Conservation (phyloP, 2,329 filamentous ascomycete species). For the Stenocarpella maydis region DNA sequence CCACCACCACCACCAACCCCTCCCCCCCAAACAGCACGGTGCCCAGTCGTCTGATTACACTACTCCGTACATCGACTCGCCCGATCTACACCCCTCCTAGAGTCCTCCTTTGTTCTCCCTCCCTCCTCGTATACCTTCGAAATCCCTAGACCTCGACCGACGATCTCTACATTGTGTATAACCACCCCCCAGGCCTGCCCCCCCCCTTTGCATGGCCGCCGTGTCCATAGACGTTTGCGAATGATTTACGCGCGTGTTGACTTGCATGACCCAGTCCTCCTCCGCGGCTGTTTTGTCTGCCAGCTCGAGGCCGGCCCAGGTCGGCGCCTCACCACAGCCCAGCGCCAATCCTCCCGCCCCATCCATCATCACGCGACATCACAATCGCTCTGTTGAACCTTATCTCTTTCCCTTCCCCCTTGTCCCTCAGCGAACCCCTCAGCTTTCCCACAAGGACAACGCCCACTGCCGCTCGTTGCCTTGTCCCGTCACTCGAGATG, state of each 20-base stretch:
- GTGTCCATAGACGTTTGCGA: constrained; percentile 31
- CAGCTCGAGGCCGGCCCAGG: constrained; percentile 28
- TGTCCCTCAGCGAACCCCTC: neutral
- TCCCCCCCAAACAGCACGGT: neutral
- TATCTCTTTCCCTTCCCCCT: neutral
- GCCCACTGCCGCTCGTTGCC: neutral
- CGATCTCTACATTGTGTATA: constrained; percentile 27
- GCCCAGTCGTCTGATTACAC: constrained; percentile 25
- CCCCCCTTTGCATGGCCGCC: constrained; percentile 7
- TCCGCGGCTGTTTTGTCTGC: constrained; percentile 30
- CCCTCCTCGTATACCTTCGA: constrained; percentile 7
- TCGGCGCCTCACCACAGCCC: constrained; percentile 28
- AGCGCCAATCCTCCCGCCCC: constrained; percentile 18
- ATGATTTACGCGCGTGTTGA: constrained; percentile 31
- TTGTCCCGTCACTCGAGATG: constrained; percentile 48
- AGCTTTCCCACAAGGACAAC: too few relatives aligned
- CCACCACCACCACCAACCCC: neutral
- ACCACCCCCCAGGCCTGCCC: constrained; percentile 13
- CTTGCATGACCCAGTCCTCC: constrained; percentile 8
- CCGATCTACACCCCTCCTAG: constrained; percentile 8
- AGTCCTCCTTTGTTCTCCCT: constrained; percentile 16
- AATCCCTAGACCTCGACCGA: constrained; percentile 2
- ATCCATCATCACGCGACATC: constrained; percentile 15
- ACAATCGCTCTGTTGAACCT: constrained; percentile 14
- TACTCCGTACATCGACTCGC: constrained; percentile 28